Evolutionary conservation across 805 yeast genomes (phyloP).

Genomic region (Candida piceae): DNA sequence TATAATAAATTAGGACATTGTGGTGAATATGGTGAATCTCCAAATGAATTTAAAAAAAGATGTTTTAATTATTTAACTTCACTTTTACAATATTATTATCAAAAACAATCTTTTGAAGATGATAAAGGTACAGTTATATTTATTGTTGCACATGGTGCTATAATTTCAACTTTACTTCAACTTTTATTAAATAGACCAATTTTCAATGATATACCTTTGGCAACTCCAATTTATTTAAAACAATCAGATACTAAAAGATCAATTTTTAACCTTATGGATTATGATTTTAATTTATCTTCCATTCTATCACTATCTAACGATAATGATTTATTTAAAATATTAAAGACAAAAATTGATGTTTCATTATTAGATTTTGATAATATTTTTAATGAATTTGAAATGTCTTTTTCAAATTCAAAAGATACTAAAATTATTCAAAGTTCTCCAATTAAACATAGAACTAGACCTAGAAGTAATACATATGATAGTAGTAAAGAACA

Average conservation of each 20-base stretch:
- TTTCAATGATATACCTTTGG: slow-evolving; percentile 37
- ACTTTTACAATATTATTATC: slow-evolving; percentile 29
- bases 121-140: slow-evolving; percentile 30
- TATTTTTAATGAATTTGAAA: slow-evolving; percentile 19
- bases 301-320: slow-evolving; percentile 24
- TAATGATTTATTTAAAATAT: slow-evolving; percentile 20
- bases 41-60: slow-evolving; percentile 31
- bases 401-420: background rate
- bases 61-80: slow-evolving; percentile 31
- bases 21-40: slow-evolving; percentile 40
- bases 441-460: slow-evolving; percentile 2
- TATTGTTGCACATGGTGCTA: slow-evolving; percentile 40
- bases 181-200: slow-evolving; percentile 33
- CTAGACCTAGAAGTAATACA: slow-evolving; percentile 27
- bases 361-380: slow-evolving; percentile 23
- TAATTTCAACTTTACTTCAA: slow-evolving; percentile 36
- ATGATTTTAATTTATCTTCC: slow-evolving; percentile 28
- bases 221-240: slow-evolving; percentile 30
- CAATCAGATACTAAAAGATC: slow-evolving; percentile 21
- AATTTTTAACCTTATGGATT: slow-evolving; percentile 28
- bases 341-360: slow-evolving; percentile 23
- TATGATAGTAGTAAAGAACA: slow-evolving; percentile 18
- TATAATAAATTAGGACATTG: slow-evolving; percentile 36
- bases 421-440: background rate
- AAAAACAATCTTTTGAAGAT: slow-evolving; percentile 19